phyloP scores from a whole-genome alignment of 305 asterid species.

The Andrographis paniculata region DNA sequence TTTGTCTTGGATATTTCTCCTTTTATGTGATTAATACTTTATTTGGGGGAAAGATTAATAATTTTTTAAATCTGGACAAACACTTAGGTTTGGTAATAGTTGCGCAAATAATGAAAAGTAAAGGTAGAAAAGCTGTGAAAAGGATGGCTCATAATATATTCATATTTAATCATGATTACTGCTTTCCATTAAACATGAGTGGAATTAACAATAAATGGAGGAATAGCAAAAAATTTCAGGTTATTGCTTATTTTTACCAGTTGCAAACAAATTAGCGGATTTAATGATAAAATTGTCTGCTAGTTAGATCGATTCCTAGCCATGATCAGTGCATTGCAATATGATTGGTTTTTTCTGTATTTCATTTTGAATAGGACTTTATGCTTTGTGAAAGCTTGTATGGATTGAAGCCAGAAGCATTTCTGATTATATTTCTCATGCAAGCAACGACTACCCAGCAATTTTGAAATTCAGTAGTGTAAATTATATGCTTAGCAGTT shows the following conservation, averaged over 20 bases:
- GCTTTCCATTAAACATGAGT: conserved; percentile 15
- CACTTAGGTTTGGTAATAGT: conserved; percentile 5
- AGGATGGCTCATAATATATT: conserved; percentile 17
- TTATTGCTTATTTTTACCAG: background rate
- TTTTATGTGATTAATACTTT: background rate
- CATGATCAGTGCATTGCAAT: background rate
- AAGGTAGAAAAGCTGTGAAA: conserved; percentile 18
- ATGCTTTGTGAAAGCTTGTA: too few species aligned
- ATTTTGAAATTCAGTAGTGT: background rate
- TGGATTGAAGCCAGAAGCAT: background rate
- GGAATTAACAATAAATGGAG: conserved; percentile 2
- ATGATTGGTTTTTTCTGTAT: background rate
- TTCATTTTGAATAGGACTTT: too few species aligned
- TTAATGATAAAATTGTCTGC: background rate
- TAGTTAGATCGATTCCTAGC: background rate
- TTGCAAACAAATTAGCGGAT: background rate
- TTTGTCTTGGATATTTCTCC: conserved; percentile 2
- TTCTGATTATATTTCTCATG: background rate
- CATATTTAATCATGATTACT: conserved; percentile 14
- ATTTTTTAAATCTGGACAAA: conserved; percentile 1
- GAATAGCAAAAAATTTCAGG: background rate
- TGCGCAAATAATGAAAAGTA: background rate
- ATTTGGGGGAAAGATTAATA: conserved; percentile 8
- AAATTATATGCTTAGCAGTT: background rate
- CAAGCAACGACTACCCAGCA: background rate